phyloP scores from a whole-genome alignment of 2,329 filamentous ascomycete species.

The Trichoderma polysporum region DNA sequence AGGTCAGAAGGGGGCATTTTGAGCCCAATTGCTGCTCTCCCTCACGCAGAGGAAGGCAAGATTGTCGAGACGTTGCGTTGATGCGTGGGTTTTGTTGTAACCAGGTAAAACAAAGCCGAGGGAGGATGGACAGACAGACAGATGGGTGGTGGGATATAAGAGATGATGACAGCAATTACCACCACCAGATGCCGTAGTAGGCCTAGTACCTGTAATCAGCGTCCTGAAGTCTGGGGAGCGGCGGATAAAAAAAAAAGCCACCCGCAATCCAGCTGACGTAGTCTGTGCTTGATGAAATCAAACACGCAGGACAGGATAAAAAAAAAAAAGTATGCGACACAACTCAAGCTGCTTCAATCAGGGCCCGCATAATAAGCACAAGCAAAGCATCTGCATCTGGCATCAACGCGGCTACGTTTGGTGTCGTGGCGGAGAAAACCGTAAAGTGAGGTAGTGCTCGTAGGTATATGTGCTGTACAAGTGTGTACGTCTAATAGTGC shows the following conservation, averaged over 20 bases:
- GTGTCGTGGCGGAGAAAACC: too few species aligned
- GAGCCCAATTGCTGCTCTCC: constrained; percentile 31
- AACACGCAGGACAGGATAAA: neutral
- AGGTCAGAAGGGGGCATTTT: constrained; percentile 31
- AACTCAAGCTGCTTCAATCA: neutral
- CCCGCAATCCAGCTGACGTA: neutral
- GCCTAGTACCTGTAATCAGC: neutral
- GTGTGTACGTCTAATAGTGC: too few species aligned
- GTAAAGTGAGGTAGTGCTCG: too few species aligned
- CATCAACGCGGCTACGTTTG: neutral
- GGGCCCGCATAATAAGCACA: neutral
- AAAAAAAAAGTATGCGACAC: too few species aligned
- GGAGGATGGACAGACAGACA: neutral
- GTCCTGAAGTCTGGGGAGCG: neutral
- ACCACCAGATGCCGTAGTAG: neutral
- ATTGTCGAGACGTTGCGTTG: neutral
- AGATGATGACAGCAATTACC: neutral
- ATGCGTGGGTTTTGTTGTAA: neutral
- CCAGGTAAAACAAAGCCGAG: neutral
- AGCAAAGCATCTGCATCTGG: neutral
- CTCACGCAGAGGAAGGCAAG: neutral
- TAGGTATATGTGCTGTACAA: too few species aligned
- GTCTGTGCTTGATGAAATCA: neutral
- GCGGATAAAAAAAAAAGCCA: neutral
- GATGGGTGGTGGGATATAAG: neutral